These are phyloP conservation scores for Dryadomyces quercus-mongolicae DNA, from an alignment of 2,329 filamentous ascomycete species.

Conservation along the genomic window DNA sequence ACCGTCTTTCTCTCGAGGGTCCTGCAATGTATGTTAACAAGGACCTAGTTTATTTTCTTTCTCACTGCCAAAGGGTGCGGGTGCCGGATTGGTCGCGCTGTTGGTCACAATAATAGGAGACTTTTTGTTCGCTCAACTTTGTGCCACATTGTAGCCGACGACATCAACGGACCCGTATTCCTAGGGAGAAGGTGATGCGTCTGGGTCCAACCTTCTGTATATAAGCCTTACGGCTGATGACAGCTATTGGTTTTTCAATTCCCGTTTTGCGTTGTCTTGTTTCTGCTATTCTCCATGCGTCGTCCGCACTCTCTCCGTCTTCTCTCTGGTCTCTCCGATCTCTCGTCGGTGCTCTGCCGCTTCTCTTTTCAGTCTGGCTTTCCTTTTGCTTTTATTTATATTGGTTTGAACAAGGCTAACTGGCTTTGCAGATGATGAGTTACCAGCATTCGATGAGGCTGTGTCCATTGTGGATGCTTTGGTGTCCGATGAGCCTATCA, in stretches of 20 bases:
- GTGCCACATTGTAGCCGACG: conserved; percentile 3
- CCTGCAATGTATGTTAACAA: conserved; percentile 54
- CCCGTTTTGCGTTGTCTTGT: too few relatives aligned
- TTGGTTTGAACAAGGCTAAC: neutral
- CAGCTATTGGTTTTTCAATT: neutral
- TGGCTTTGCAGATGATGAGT: conserved; percentile 43
- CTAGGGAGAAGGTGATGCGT: neutral
- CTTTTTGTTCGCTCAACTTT: neutral
- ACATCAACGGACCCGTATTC: neutral
- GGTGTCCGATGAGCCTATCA: conserved; percentile 43
- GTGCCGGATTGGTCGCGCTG: neutral
- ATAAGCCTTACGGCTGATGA: neutral
- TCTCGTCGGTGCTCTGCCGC: too few relatives aligned
- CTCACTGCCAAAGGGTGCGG: neutral
- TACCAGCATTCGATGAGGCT: conserved; percentile 49
- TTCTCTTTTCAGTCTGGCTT: neutral
- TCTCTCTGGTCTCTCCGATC: too few relatives aligned
- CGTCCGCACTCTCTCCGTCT: too few relatives aligned
- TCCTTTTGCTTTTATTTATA: conserved; percentile 3
- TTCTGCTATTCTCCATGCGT: too few relatives aligned
- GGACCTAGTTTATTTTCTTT: conserved; percentile 15
- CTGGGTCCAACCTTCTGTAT: neutral
- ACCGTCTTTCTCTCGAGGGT: conserved; percentile 50
- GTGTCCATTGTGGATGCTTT: conserved; percentile 54
- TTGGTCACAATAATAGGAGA: conserved; percentile 4